These are phyloP conservation scores for Eucalyptus paniculata DNA, from an alignment of 345 rosid genomes.

Conservation along the genomic window DNA sequence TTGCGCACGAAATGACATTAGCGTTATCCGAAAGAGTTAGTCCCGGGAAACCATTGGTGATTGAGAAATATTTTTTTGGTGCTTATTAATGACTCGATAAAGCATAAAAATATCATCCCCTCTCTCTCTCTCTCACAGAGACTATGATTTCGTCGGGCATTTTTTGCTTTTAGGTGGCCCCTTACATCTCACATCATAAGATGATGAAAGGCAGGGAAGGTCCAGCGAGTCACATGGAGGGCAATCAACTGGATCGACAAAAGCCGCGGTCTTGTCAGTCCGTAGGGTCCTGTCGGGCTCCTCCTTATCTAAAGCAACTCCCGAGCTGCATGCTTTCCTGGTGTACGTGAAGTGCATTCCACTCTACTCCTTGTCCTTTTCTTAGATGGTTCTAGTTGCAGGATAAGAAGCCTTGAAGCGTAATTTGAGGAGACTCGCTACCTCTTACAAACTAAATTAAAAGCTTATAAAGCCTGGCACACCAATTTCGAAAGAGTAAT, in stretches of 20 bases:
- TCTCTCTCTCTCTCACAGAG: neutral
- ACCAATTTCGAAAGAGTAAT: neutral
- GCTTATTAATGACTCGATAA: neutral
- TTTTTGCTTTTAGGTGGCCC: neutral
- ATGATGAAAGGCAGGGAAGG: neutral
- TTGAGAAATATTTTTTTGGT: neutral
- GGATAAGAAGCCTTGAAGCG: neutral
- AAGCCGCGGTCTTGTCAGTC: neutral
- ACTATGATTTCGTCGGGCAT: neutral
- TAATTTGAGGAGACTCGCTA: neutral
- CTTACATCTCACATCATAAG: neutral
- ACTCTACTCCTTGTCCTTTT: neutral
- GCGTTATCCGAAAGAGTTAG: neutral
- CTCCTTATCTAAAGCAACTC: neutral
- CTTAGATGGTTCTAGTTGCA: neutral
- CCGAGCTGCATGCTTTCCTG: neutral
- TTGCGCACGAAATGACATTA: neutral
- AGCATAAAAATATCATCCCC: neutral
- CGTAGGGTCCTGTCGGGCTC: neutral
- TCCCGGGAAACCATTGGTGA: neutral
- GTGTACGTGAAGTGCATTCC: neutral
- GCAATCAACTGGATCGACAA: neutral
- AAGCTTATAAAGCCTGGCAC: neutral
- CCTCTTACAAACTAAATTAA: neutral
- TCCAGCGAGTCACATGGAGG: neutral